Base-by-base conservation (phyloP, 768 basidiomycete genomes). In the Leccinellum albellum region DNA sequence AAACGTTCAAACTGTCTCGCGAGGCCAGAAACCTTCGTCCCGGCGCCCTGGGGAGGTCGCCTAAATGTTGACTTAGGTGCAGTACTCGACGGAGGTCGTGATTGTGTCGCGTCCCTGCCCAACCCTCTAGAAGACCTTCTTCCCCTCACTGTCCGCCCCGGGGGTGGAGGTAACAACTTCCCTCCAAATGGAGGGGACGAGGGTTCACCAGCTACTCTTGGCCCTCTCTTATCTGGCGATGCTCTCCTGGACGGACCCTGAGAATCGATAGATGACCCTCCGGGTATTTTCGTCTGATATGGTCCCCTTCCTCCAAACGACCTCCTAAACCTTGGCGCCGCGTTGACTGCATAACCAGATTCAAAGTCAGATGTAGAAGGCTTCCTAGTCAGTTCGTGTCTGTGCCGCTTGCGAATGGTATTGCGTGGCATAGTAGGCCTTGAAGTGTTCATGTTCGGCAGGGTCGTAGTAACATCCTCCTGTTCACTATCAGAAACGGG, bases 1-100 rank as follows among this genome's bases (percentile, higher is more conserved):
- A 97, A 81, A 15, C 90, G 84, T 71, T 97, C 94, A 70, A 91
- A 98, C 60, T 97, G 92, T 62, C 89, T 86, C 10, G 94, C 84
- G 14, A 97, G 92, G 54, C 87, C 91, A 1, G 89, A 86, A 8
- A 98, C 95, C 67, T 91, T 92, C 54, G 74, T 80, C 15, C 84
- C 85, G 7, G 79, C 66, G 35, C 76, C 74, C 33, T 75, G 68
- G 3, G 78, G 67, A 7, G 81, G 75, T 23, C 84, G 77, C 51
- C 87, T 82, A 65, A 87, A 77, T 2, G 82, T 76, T 23, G 80
- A 72, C 66, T 83, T 88, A n/a, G 62, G 24, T 2, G 50, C 9
- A 9, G 66, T 68, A 14, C 71, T 70, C 26, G 79, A 65, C 46
- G 70, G 76, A 10, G 78, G 66, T 24, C 86, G 82, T n/a, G 76